Conservation (phyloP, 2,329 filamentous ascomycete species). For the Dothiorella sarmentorum region DNA sequence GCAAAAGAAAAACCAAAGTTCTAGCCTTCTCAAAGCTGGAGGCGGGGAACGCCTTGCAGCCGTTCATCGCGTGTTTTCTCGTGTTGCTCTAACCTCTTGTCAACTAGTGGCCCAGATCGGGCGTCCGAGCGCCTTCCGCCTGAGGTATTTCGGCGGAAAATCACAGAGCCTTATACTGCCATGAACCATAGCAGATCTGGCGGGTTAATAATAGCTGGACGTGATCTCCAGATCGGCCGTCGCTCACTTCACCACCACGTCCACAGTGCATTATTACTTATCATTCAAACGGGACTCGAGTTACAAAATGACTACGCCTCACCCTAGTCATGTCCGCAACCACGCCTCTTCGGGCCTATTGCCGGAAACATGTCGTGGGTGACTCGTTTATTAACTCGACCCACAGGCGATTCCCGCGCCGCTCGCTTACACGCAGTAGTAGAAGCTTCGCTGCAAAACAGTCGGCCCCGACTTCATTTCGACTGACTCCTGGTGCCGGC, state of each 20-base stretch:
- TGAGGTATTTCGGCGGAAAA: too few relatives aligned
- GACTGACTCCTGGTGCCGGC: not conserved
- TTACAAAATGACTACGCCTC: too few relatives aligned
- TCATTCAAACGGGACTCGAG: too few relatives aligned
- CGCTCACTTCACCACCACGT: not conserved
- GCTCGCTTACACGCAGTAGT: not conserved
- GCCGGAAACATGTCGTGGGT: not conserved
- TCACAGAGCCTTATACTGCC: not conserved
- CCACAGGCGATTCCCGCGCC: not conserved
- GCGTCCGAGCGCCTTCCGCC: too few relatives aligned
- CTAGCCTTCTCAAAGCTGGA: not conserved
- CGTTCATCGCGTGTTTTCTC: not conserved
- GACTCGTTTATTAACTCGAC: not conserved
- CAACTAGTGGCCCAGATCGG: too few relatives aligned
- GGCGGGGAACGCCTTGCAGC: not conserved
- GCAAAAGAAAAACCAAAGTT: not conserved
- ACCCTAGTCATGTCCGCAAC: not conserved
- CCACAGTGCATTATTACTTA: too few relatives aligned
- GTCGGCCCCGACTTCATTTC: constrained; percentile 5
- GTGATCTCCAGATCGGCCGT: too few relatives aligned
- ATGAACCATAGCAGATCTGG: not conserved
- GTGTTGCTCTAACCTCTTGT: too few relatives aligned
- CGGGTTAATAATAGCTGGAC: not conserved
- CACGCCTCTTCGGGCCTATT: constrained; percentile 6
- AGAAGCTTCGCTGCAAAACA: not conserved